Evolutionary conservation across 2,329 filamentous ascomycete genomes (phyloP).

Genomic region (Dothideomycetes sp.): DNA sequence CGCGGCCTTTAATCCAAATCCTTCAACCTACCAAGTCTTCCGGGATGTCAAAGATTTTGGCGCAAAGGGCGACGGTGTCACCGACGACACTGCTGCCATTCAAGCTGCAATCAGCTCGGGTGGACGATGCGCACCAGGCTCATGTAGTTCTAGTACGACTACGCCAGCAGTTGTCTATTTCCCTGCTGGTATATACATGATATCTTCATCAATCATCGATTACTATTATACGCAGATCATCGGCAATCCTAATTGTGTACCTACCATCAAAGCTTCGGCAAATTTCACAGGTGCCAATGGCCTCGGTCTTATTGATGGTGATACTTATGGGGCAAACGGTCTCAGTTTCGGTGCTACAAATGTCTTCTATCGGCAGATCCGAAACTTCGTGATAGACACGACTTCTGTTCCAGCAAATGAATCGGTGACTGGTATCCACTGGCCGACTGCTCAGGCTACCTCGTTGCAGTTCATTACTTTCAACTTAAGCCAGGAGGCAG

Average conservation of each 20-base stretch:
- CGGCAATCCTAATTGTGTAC: slow-evolving; percentile 49
- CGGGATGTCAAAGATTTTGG: slow-evolving; percentile 42
- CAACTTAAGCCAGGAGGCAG: slow-evolving; percentile 34
- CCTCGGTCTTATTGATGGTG: slow-evolving; percentile 50
- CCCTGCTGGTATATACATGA: slow-evolving; percentile 37
- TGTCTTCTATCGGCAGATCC: slow-evolving; percentile 56
- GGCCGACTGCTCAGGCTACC: slow-evolving; percentile 38
- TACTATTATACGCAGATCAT: slow-evolving; percentile 57
- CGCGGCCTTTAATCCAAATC: slow-evolving; percentile 38
- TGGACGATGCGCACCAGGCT: slow-evolving; percentile 32
- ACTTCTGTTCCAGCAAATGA: slow-evolving; percentile 38
- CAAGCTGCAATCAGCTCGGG: slow-evolving; percentile 57
- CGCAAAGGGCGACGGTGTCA: slow-evolving; percentile 58
- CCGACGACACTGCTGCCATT: slow-evolving; percentile 79
- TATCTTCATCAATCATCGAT: slow-evolving; percentile 49
- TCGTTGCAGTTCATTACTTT: slow-evolving; percentile 38
- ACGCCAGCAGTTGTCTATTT: slow-evolving; percentile 35
- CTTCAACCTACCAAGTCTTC: slow-evolving; percentile 35
- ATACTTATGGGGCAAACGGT: slow-evolving; percentile 39
- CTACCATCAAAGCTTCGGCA: slow-evolving; percentile 45
- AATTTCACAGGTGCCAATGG: slow-evolving; percentile 32
- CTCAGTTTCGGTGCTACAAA: slow-evolving; percentile 41
- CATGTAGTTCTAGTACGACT: slow-evolving; percentile 30
- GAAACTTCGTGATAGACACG: slow-evolving; percentile 56
- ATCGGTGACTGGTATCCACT: slow-evolving; percentile 39